Evolutionary conservation across 805 yeast species (phyloP), one percentile per base, ranked within the genome.

Genomic region (Lachancea sp.): DNA sequence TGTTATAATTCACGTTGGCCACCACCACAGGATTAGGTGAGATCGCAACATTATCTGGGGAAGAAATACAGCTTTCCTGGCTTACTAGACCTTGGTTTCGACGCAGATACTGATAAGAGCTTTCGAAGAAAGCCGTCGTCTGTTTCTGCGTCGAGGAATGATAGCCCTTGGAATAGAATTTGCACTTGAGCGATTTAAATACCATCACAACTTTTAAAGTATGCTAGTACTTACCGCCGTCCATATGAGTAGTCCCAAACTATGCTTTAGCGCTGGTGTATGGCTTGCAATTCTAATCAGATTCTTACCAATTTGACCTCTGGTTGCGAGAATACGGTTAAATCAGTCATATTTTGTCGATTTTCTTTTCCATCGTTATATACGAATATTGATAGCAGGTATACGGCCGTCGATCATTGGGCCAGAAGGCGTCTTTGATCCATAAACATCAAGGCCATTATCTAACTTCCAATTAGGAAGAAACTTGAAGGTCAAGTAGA

Each of bases 151-250:
- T 55, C 13, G 64, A 52, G 18, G 36, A 39, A 40, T 60, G 65
- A 43, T 60, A 62, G 31, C 67, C 54, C 50, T 66, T 65, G 19
- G 68, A 56, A 23, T 56, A 57, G 33, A 66, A 53, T 47, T 67
- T 65, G 46, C 57, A 56, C 48, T 64, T 67, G 53, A 67, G 60
- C 37, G 66, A 62, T 54, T 61, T 66, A 58, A 68, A 68, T 9
- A 66, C 68, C 67, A 67, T 66, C 18, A n/a, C 26, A 6, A 13
- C 24, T 32, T 21, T 19, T 21, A 13, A 13, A 13, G 17, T 21
- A 26, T 20, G 35, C 11, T 8, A n/a, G 17, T 13, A 20, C 33
- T 29, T 21, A 8, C 13, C 5, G 12, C 30, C 30, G 16, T 28
- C 15, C 30, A 28, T 15, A 28, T 28, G 5, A n/a, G n/a, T n/a